Base-by-base conservation (phyloP, 2,329 filamentous ascomycete species). In the Chrysosporium keratinophilum region DNA sequence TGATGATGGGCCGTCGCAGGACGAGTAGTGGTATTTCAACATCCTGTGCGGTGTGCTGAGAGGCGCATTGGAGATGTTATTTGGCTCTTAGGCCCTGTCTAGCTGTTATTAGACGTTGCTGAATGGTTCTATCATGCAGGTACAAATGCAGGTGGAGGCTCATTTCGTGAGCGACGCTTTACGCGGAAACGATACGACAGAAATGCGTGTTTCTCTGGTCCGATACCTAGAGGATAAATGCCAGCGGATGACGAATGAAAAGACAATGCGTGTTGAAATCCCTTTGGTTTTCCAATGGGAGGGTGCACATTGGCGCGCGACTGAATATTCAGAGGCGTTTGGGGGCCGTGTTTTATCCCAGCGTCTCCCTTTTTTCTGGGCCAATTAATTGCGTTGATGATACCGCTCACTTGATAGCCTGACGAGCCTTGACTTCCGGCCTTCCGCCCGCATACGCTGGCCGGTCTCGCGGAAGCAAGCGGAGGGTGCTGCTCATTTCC, bases 1-100 rank as follows among this genome's bases (percentile, higher is more conserved):
- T 0, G 93, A 98, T 67, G 93, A 98, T 70, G 93, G 90, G 50
- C 80, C 89, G 59, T 88, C 93, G 2, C 93, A 98, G 70, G 90
- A 96, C 65, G 91, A 97, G 73, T 76, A 98, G 39, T 98, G 93
- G 93, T 98, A 94, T 70, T 96, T 89, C 4, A 98, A 97, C 71
- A 94, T 98, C 54, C 79, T 97, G 42, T 96, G 93, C 63, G 93
- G 93, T 42, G 87, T 98, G 42, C 74, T 98, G 57, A 79, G 93
- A 61, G 93, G 93, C 12, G 85, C 91, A 1, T 71, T 98, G 56
- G 93, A 98, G 71, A 98, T 98, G 93, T 91, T 97, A 65, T 61
- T n/a, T 12, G 46, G 23, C 4, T 54, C 47, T 53, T 56, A 40
- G 10, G 42, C 44, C 34, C 50, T 58, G 57, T 54, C 57, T 56